phyloP scores from a whole-genome alignment of 805 yeast genomes.

The Cephaloascus albidus region DNA sequence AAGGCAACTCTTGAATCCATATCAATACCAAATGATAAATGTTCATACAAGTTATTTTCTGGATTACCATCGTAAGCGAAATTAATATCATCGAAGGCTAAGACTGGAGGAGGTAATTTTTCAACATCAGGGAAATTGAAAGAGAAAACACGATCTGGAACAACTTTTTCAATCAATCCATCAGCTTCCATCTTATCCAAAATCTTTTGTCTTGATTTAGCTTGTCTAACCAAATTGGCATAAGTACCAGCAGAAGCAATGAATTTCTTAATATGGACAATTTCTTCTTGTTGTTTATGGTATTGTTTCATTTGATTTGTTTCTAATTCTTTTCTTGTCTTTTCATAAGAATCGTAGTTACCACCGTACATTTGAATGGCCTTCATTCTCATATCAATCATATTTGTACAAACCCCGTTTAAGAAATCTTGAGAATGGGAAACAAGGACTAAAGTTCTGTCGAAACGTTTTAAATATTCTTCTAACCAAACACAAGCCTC shows the following conservation, averaged over 20 bases:
- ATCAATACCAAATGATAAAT: conserved; percentile 95
- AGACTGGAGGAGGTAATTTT: conserved; percentile 96
- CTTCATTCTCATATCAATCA: conserved; percentile 94
- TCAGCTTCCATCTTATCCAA: conserved; percentile 99
- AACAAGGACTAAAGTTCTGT: conserved; percentile 85
- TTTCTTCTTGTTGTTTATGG: conserved; percentile 96
- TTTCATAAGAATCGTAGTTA: conserved; percentile 94
- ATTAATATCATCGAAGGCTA: conserved; percentile 91
- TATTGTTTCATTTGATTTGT: conserved; percentile 98
- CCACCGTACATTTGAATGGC: conserved; percentile 80
- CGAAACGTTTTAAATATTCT: conserved; percentile 92
- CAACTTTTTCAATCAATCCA: conserved; percentile 90
- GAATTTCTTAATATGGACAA: conserved; percentile 94
- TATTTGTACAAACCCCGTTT: conserved; percentile 96
- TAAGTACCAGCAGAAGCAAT: conserved; percentile 99
- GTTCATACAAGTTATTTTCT: conserved; percentile 83
- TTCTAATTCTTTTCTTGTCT: conserved; percentile 90
- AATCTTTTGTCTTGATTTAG: conserved; percentile 98
- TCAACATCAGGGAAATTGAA: conserved; percentile 94
- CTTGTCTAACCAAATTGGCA: conserved; percentile 97
- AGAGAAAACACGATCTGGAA: conserved; percentile 84
- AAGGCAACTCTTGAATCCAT: conserved; percentile 98
- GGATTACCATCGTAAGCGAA: conserved; percentile 80
- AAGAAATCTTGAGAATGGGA: conserved; percentile 99
- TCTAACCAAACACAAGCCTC: conserved; percentile 99